Evolutionary conservation across 139 green algal species (phyloP).

Genomic region (Coccomyxa sp.): DNA sequence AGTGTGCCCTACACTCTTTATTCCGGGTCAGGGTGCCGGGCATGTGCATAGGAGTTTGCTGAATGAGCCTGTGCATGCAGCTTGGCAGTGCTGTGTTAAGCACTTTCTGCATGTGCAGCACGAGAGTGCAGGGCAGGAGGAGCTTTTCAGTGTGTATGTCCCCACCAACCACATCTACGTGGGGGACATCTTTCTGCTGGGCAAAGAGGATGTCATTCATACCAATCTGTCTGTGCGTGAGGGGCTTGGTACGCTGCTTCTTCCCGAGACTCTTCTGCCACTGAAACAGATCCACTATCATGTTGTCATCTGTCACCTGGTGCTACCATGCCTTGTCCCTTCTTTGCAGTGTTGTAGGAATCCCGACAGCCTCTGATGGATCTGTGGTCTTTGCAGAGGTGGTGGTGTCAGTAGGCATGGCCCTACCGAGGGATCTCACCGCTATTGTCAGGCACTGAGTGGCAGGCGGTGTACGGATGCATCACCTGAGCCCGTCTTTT

Average conservation of each 20-base stretch:
- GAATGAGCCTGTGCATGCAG: too few relatives aligned
- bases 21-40: too few relatives aligned
- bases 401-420: slow-evolving; percentile 70
- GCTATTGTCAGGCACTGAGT: not conserved
- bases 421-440: slow-evolving; percentile 31
- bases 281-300: not conserved
- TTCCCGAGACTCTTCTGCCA: not conserved
- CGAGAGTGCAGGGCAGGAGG: slow-evolving; percentile 27
- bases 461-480: too few relatives aligned
- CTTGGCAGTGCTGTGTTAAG: not conserved
- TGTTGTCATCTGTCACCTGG: not conserved
- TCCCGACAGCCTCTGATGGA: not conserved
- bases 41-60: too few relatives aligned
- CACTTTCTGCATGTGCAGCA: not conserved
- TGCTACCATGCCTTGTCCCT: not conserved
- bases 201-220: slow-evolving; percentile 79
- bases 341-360: not conserved
- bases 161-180: slow-evolving; percentile 93
- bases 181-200: slow-evolving; percentile 86
- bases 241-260: slow-evolving; percentile 56
- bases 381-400: slow-evolving; percentile 40
- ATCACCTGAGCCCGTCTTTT: too few relatives aligned
- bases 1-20: too few relatives aligned
- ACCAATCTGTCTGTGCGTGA: slow-evolving; percentile 85
- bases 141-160: slow-evolving; percentile 80